These are phyloP conservation scores for Erysimum cheiri DNA, from an alignment of 441 rosid species.

Conservation along the genomic window DNA sequence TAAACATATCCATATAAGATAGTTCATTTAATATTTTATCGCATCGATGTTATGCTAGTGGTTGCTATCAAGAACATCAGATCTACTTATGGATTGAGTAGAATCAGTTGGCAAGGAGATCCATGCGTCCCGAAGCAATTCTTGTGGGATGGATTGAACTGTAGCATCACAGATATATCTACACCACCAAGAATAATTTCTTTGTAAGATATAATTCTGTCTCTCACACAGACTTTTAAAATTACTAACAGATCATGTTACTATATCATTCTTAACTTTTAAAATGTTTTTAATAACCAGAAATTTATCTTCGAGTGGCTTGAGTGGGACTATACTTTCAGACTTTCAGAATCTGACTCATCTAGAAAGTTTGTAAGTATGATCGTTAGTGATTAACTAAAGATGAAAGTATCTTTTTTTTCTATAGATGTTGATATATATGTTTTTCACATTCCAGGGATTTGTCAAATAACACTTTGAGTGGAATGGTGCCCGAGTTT, in stretches of 20 bases:
- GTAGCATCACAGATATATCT: constrained; percentile 34
- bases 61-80: constrained; percentile 35
- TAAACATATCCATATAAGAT: background rate
- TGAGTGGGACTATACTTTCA: constrained; percentile 29
- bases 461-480: constrained; percentile 39
- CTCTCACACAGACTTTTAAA: background rate
- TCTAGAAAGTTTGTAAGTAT: constrained; percentile 35
- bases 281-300: constrained; percentile 23
- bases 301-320: constrained; percentile 34
- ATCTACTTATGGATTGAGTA: constrained; percentile 12
- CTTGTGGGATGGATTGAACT: constrained; percentile 49
- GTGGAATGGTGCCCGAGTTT: constrained; percentile 34
- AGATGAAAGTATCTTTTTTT: background rate
- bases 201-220: constrained; percentile 1
- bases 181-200: constrained; percentile 23
- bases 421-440: background rate
- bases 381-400: background rate
- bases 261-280: background rate
- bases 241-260: background rate
- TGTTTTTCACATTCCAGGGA: constrained; percentile 20
- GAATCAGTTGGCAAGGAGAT: constrained; percentile 53
- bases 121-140: constrained; percentile 49
- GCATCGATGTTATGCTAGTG: background rate
- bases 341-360: constrained; percentile 25
- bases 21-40: background rate